A percentile compares a stretch with the other conserved stretches of the same genome.
Evolutionary conservation across 2,329 filamentous ascomycete genomes (phyloP).

Genomic region (Drechslera avenae): DNA sequence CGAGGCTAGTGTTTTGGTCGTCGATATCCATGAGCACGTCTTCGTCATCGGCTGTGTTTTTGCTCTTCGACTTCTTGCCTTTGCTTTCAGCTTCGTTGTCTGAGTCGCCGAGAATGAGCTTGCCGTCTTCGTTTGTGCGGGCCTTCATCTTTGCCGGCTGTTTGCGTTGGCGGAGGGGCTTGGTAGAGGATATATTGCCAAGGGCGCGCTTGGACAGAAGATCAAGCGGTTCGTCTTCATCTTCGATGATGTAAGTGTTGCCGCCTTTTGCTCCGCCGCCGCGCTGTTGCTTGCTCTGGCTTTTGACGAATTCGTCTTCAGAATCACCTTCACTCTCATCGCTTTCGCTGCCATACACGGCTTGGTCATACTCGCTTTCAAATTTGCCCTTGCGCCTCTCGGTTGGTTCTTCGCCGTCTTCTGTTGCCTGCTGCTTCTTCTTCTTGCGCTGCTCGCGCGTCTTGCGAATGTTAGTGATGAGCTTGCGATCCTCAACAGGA

Average conservation of each 20-base stretch:
- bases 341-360: slow-evolving; percentile 76
- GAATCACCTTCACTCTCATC: slow-evolving; percentile 58
- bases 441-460: slow-evolving; percentile 88
- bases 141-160: slow-evolving; percentile 53
- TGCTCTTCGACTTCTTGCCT: slow-evolving; percentile 42
- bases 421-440: slow-evolving; percentile 74
- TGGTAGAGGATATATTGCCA: slow-evolving; percentile 90
- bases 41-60: slow-evolving; percentile 41
- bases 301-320: slow-evolving; percentile 45
- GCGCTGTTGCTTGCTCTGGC: slow-evolving; percentile 32
- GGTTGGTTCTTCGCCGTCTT: slow-evolving; percentile 56
- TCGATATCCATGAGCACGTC: slow-evolving; percentile 66
- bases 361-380: slow-evolving; percentile 92
- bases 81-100: slow-evolving; percentile 39
- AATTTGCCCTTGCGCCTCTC: slow-evolving; percentile 66
- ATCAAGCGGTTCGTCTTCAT: slow-evolving; percentile 93
- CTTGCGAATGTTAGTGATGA: slow-evolving; percentile 94
- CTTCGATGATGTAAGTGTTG: slow-evolving; percentile 87
- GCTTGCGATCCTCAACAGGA: slow-evolving; percentile 84
- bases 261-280: slow-evolving; percentile 53
- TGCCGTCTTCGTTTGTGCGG: slow-evolving; percentile 72
- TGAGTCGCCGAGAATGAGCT: slow-evolving; percentile 72
- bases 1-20: slow-evolving; percentile 52
- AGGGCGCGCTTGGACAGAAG: slow-evolving; percentile 86
- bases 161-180: slow-evolving; percentile 70